These are phyloP conservation scores for Entophlyctis luteolus DNA, from an alignment of 192 early-diverging fungal species.

Conservation along the genomic window DNA sequence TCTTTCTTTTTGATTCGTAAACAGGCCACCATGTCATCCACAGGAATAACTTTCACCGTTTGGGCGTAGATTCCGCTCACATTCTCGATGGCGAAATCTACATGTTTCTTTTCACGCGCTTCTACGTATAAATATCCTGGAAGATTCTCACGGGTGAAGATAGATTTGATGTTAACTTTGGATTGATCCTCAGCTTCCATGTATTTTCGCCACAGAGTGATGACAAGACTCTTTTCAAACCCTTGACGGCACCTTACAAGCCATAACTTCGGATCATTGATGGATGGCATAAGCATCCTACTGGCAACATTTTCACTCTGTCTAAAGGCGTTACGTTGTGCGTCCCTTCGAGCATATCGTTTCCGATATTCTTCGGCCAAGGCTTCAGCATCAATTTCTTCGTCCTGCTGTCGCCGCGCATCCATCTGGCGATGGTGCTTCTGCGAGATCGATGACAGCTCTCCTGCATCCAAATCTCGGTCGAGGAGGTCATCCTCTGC, in stretches of 20 bases:
- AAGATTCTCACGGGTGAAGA: constrained; percentile 77
- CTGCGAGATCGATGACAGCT: constrained; percentile 46
- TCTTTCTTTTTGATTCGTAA: constrained; percentile 70
- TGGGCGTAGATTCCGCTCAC: constrained; percentile 69
- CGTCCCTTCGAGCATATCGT: constrained; percentile 65
- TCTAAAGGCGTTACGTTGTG: constrained; percentile 33
- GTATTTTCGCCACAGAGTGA: constrained; percentile 70
- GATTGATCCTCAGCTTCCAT: constrained; percentile 63
- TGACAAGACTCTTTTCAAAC: constrained; percentile 83
- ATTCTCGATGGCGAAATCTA: constrained; percentile 71
- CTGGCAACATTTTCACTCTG: constrained; percentile 62
- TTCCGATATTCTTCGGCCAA: constrained; percentile 71
- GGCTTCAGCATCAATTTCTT: constrained; percentile 78
- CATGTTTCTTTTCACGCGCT: constrained; percentile 71
- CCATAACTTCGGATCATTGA: constrained; percentile 89
- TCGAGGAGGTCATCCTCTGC: constrained; percentile 52
- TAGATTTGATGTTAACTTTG: constrained; percentile 72
- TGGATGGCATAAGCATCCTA: constrained; percentile 74
- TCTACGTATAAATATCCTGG: constrained; percentile 93
- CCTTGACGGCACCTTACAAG: constrained; percentile 79
- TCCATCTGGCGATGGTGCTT: constrained; percentile 65
- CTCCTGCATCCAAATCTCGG: constrained; percentile 48
- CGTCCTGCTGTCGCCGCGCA: constrained; percentile 55
- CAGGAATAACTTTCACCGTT: constrained; percentile 76
- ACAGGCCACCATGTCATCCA: constrained; percentile 87